Evolutionary conservation across 1,284 basidiomycete species (phyloP), one percentile per base, ranked within the genome.

Genomic region (Melampsora abietis-canadensis): DNA sequence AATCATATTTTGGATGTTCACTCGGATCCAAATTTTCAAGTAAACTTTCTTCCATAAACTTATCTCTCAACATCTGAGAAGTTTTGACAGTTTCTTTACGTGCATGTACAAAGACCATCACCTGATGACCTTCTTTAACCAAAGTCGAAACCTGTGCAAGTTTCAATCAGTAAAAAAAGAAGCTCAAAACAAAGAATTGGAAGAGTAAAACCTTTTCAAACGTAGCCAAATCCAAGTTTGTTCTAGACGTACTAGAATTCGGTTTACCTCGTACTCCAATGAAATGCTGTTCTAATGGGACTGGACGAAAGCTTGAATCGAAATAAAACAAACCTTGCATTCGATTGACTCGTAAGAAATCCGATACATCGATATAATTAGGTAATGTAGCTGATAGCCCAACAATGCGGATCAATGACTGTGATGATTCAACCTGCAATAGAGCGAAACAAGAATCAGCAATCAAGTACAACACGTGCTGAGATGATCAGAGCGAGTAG

Each of bases 21-120:
- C 92, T 90, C 80, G 90, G 91, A 81, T 98, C 91, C 80, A 99
- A 97, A 80, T 92, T 90, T 0, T 92, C 91, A 78, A 98, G 92
- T 0, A 92, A 94, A 84, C 95, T 93, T 84, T 93, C 92, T 84
- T 98, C 95, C 79, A 98, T 81, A 0, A 93, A 90, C 77, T 90
- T 87, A 77, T 98, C 96, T 75, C 89, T 88, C 17, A 99, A 85
- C n/a, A 87, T 87, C 79, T 89, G 84, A 0, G 94, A 94, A 0
- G 92, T 88, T 81, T 96, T 97, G 76, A 99, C 96, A 0, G 96
- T 99, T 80, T 98, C 96, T 82, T 97, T 98, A 34, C 96, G 88
- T 19, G 96, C 93, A 82, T 99, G 96, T 12, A 99, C 96, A 80
- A 99, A 99, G 0, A 99, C 93, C 95, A 99, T 98, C 75, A 98